phyloP scores from a whole-genome alignment of 768 basidiomycete species.

The Mycena albidolilacea region DNA sequence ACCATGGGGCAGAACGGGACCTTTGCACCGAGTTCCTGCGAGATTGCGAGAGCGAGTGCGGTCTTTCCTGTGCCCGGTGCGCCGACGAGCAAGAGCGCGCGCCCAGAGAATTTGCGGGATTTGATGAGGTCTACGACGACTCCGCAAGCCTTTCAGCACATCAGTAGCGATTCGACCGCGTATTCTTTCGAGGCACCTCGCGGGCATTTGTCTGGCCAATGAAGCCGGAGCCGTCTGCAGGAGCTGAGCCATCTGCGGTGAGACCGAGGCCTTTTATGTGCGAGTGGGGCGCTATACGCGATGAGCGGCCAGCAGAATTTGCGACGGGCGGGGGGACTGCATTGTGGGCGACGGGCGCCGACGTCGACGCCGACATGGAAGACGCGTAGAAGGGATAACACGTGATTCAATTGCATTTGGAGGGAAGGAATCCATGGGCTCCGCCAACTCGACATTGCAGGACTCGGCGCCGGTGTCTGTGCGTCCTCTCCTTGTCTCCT shows the following conservation, averaged over 20 bases:
- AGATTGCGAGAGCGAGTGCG: constrained; percentile 94
- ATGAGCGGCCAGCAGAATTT: constrained; percentile 74
- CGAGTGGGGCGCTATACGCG: constrained; percentile 91
- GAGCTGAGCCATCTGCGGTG: constrained; percentile 85
- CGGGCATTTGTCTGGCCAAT: constrained; percentile 92
- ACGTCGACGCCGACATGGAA: constrained; percentile 56
- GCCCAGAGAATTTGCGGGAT: constrained; percentile 93
- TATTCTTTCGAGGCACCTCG: constrained; percentile 70
- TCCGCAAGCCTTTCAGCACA: constrained; percentile 81
- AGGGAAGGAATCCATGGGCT: constrained; percentile 17
- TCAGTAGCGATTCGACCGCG: constrained; percentile 9
- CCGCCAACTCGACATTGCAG: constrained; percentile 30
- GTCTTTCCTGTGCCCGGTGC: constrained; percentile 99
- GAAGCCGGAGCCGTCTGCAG: constrained; percentile 84
- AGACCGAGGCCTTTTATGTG: constrained; percentile 98
- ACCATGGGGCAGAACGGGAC: constrained; percentile 99
- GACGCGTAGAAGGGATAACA: not conserved
- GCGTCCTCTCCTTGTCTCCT: not conserved
- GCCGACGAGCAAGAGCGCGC: constrained; percentile 92
- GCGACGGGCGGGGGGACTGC: constrained; percentile 79
- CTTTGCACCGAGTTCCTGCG: constrained; percentile 94
- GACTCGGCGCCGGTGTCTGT: constrained; percentile 28
- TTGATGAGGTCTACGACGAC: constrained; percentile 92
- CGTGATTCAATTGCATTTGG: too few species aligned
- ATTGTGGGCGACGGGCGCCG: constrained; percentile 77